Evolutionary conservation across 352 stramenopile genomes (phyloP).

Genomic region (Peronospora tabacina): DNA sequence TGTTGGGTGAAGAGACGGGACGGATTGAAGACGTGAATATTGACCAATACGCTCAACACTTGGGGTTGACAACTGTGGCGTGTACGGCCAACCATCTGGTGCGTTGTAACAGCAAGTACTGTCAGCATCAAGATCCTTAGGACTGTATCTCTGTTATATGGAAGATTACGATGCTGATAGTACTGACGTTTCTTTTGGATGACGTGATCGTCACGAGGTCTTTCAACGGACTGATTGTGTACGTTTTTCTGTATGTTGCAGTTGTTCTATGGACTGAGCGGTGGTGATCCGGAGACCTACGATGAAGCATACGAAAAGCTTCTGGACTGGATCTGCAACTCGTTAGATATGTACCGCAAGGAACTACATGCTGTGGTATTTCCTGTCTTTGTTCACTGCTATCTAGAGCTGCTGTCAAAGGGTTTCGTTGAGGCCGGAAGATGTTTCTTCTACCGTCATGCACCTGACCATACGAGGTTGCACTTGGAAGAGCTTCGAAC

Average conservation of each 20-base stretch:
- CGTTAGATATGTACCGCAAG: conserved; percentile 82
- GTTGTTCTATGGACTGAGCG: conserved; percentile 69
- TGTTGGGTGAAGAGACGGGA: conserved; percentile 25
- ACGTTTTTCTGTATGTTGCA: conserved; percentile 20
- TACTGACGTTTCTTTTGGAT: neutral
- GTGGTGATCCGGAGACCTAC: conserved; percentile 49
- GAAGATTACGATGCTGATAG: neutral
- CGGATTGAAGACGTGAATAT: conserved; percentile 32
- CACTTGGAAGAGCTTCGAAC: conserved; percentile 63
- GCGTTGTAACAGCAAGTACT: conserved; percentile 11
- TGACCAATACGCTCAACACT: conserved; percentile 48
- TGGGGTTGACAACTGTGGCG: conserved; percentile 62
- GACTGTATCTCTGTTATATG: neutral
- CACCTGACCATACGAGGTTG: conserved; percentile 54
- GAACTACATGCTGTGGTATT: conserved; percentile 74
- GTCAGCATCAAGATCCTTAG: neutral
- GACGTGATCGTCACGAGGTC: neutral
- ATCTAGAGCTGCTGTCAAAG: conserved; percentile 68
- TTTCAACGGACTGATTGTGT: conserved; percentile 13
- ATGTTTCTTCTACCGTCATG: conserved; percentile 52
- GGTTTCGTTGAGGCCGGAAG: conserved; percentile 43
- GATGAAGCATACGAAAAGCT: conserved; percentile 62
- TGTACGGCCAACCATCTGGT: conserved; percentile 73
- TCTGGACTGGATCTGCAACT: conserved; percentile 80
- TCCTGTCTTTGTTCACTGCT: conserved; percentile 78